Evolutionary conservation across 345 rosid species (phyloP), one percentile per base, ranked within the genome.

Genomic region (Citrus cavaleriei): DNA sequence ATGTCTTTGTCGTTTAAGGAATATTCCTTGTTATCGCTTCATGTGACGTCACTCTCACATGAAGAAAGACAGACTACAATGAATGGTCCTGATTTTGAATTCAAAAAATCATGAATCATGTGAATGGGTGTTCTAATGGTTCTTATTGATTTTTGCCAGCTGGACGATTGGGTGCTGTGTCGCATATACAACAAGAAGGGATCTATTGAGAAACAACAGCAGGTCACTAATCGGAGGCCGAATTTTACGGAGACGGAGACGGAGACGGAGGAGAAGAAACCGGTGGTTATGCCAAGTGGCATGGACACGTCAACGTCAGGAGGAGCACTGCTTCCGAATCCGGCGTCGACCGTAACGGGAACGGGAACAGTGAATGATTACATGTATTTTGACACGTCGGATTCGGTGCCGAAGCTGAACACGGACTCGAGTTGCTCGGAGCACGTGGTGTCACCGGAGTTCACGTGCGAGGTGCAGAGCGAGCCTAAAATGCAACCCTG

Each of bases 131-230:
- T 76, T 35, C 12, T 2, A 9, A 67, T 69, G 35, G 66, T 40
- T 40, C 2, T 22, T 34, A 14, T 78, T 49, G 61, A 1, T 30
- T 64, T 42, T 57, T 81, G 51, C 65, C 97, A 95, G 99, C 85
- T 95, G 46, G 98, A 95, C 65, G 98, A 95, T 88, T 95, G 98
- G 98, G 98, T 95, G 66, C 78, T 95, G 58, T 95, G 97, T 80
- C 99, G 99, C 72, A 91, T 95, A 74, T 92, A 95, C 86, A 93
- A 95, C 87, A 95, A 95, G 87, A 95, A 93, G 80, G 98, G 99
- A 30, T 5, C 81, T 4, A 73, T 91, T 38, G 96, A 92, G 91
- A 91, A 84, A 81, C 92, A 73, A 61, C 80, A 37, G 69, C 70
- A 61, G 7, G 59, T 35, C 4, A 35, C 30, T 30, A 73, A 55